These are phyloP conservation scores for Saitozyma sp. DNA, from an alignment of 768 basidiomycete genomes.

Conservation along the genomic window DNA sequence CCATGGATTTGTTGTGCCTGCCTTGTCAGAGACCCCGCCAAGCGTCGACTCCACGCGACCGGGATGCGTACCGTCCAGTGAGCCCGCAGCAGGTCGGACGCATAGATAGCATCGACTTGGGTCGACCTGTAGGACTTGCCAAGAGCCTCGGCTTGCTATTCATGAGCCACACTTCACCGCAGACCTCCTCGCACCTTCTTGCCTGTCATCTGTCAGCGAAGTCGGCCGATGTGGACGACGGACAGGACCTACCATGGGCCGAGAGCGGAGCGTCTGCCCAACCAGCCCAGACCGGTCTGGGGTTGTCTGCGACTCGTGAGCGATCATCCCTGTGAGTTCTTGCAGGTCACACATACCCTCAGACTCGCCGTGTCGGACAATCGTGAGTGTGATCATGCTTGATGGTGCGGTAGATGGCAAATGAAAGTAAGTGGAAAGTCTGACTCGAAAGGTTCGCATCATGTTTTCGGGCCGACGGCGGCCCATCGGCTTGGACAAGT, in stretches of 20 bases:
- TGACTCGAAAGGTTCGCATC: too few relatives aligned
- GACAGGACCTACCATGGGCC: slow-evolving; percentile 45
- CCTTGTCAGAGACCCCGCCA: slow-evolving; percentile 1
- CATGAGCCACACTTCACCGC: neutral
- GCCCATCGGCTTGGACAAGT: too few relatives aligned
- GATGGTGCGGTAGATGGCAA: too few relatives aligned
- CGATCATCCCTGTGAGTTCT: too few relatives aligned
- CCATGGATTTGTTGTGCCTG: slow-evolving; percentile 48
- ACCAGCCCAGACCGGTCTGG: slow-evolving; percentile 49
- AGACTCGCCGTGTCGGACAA: slow-evolving; percentile 50
- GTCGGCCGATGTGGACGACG: neutral
- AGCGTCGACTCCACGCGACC: too few relatives aligned
- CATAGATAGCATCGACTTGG: slow-evolving; percentile 49
- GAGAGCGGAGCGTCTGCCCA: slow-evolving; percentile 52
- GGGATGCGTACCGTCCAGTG: slow-evolving; percentile 54
- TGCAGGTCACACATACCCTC: slow-evolving; percentile 34
- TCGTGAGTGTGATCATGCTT: too few relatives aligned
- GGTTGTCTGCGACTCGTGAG: slow-evolving; percentile 39
- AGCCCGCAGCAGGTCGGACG: slow-evolving; percentile 53
- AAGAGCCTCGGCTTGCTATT: slow-evolving; percentile 53
- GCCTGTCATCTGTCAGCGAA: slow-evolving; percentile 28
- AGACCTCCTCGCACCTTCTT: slow-evolving; percentile 47
- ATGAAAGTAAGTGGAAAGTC: too few relatives aligned
- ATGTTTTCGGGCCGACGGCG: too few relatives aligned
- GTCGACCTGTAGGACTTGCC: slow-evolving; percentile 39